These are phyloP conservation scores for Dioszegia hungarica DNA, from an alignment of 768 basidiomycete genomes.

Conservation along the genomic window DNA sequence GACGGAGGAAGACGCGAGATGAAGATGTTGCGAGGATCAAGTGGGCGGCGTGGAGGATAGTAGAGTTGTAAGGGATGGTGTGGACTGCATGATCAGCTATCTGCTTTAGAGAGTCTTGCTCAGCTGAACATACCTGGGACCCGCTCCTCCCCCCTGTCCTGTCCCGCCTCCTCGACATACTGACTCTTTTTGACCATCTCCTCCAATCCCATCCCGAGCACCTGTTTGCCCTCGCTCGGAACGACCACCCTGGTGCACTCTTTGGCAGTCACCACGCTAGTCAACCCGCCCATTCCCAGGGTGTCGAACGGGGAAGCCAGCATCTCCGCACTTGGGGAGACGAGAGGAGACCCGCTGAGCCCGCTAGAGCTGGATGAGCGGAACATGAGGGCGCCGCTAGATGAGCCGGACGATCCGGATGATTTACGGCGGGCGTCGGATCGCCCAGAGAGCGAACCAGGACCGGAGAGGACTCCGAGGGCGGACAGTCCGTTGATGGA, in stretches of 20 bases:
- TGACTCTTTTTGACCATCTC: constrained; percentile 24
- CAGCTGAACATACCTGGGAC: constrained; percentile 24
- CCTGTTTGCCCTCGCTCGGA: constrained; percentile 30
- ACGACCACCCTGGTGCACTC: constrained; percentile 31
- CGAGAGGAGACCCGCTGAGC: constrained; percentile 11
- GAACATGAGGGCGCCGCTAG: constrained; percentile 9
- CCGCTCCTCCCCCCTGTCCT: constrained; percentile 29
- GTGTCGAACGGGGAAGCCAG: constrained; percentile 4
- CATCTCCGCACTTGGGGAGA: constrained; percentile 9
- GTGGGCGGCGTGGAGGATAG: constrained; percentile 27
- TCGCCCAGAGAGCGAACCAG: neutral
- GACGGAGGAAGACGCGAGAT: constrained; percentile 27
- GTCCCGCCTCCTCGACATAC: constrained; percentile 16
- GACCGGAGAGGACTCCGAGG: constrained; percentile 26
- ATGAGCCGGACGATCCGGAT: constrained; percentile 11
- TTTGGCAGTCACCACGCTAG: constrained; percentile 21
- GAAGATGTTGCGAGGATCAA: constrained; percentile 38
- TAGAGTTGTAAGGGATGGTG: constrained; percentile 23
- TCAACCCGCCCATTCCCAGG: constrained; percentile 9
- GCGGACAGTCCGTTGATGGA: constrained; percentile 23
- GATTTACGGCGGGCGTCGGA: neutral
- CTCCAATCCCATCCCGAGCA: constrained; percentile 28
- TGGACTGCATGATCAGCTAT: constrained; percentile 24
- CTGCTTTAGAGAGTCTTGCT: neutral
- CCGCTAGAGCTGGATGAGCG: constrained; percentile 1